Percentiles rank a stretch among this genome's conserved stretches.
These are phyloP conservation scores for Batkoa obscura DNA, from an alignment of 371 early-diverging fungal species.

Conservation along the genomic window DNA sequence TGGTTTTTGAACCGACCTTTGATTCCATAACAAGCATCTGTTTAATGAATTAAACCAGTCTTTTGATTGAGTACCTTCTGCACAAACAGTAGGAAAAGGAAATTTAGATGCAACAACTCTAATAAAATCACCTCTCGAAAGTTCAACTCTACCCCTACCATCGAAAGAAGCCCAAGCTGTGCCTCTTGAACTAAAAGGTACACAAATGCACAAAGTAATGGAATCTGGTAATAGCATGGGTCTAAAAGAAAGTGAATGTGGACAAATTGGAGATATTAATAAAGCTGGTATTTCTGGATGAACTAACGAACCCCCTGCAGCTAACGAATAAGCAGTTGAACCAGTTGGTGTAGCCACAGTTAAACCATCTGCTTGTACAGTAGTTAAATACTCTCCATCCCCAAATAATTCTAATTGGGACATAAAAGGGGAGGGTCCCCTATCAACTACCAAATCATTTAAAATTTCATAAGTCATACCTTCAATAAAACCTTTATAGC, in stretches of 20 bases:
- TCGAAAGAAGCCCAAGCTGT: conserved; percentile 76
- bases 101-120: conserved; percentile 61
- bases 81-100: conserved; percentile 77
- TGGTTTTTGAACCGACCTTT: conserved; percentile 50
- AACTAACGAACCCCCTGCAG: conserved; percentile 83
- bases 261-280: conserved; percentile 84
- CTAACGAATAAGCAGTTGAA: conserved; percentile 83
- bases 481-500: neutral
- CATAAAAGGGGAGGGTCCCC: conserved; percentile 79
- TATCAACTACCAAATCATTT: conserved; percentile 67
- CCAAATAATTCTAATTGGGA: conserved; percentile 74
- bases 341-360: conserved; percentile 87
- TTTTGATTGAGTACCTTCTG: conserved; percentile 39
- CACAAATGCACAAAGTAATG: conserved; percentile 50
- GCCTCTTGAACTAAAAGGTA: conserved; percentile 43
- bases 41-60: conserved; percentile 71
- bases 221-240: conserved; percentile 84
- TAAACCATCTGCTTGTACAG: conserved; percentile 78
- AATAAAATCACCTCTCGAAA: conserved; percentile 78
- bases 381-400: conserved; percentile 62
- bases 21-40: conserved; percentile 67
- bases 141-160: conserved; percentile 65
- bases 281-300: conserved; percentile 86
- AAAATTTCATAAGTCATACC: conserved; percentile 35
- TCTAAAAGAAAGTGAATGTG: conserved; percentile 81